Base-by-base conservation (phyloP, 2,329 filamentous ascomycete genomes). In the Apiospora kogelbergensis region DNA sequence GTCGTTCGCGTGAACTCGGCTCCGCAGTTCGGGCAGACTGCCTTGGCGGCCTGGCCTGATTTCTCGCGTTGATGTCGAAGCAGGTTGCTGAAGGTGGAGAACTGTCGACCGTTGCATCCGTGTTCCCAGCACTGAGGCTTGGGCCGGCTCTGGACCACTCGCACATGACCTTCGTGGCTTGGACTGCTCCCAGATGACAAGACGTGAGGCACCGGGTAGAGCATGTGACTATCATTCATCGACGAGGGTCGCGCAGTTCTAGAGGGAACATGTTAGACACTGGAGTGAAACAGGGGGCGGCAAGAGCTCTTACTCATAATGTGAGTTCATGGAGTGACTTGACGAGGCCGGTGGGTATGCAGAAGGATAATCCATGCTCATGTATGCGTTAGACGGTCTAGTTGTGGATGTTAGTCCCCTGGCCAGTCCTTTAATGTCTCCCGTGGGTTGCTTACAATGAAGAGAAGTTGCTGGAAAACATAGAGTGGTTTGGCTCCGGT, bases 41-140 rank as follows among this genome's bases (percentile, higher is more conserved):
- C 93, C 82, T 98, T 98, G 40, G 92, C 86, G 13, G 95, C 93
- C 67, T 95, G 94, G 33, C 95, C 95, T 0, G 93, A 97, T 80
- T 97, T 98, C 81, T 98, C 95, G 57, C 95, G 89, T 80, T 98
- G 95, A 79, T 98, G 95, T 71, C 95, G 88, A 45, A 98, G 84
- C 3, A 98, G 87, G 78, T 98, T 98, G 87, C 94, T 97, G 78
- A 98, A 98, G 3, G 95, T 98, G 22, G 94, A 97, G 78, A 98
- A 98, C 76, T 97, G 93, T 40, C 95, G 90, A 24, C 95, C 95
- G 76, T 98, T 97, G 84, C 95, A 98, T 13, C 95, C 95, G 77
- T 98, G 95, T 71, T 98, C 95, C 93, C 93, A 98, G 81, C 95
- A 98, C 78, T 97, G 94, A 63, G 95, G 94, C 82, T 97, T 97